Base-by-base conservation (phyloP, 169 alveolate genomes). In the Plasmodium sp. region DNA sequence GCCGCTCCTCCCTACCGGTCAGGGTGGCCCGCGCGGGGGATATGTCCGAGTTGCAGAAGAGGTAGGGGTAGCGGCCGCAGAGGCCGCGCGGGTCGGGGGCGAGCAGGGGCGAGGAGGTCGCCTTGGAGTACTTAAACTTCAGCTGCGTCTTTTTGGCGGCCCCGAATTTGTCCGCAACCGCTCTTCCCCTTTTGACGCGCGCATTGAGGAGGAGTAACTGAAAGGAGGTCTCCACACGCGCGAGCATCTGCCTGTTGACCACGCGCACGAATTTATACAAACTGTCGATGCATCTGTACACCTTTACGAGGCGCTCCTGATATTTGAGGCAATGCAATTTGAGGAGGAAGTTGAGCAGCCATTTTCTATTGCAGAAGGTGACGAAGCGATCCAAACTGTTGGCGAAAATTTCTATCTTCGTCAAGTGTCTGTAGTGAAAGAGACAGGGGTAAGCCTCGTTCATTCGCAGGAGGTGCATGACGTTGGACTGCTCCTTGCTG, bases 31-130 rank as follows among this genome's bases (percentile, higher is more conserved):
- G 82, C n/a, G 31, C 93, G 7, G 93, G 93, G 31, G 84, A 85
- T 48, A 85, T 85, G 14, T 75, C 85, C 43, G 84, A 74, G 73
- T 85, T 73, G 81, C 79, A 85, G n/a, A 85, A 51, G 6, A 85
- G 22, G 39, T 62, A 74, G 3, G 93, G 93, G 62, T 85, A 85
- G 10, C 67, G 33, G 27, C 18, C 75, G 33, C 34, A 74, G 3
- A 85, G 81, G 79, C 62, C 51, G n/a, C 22, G 48, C 10, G 85
- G 33, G 7, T 85, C 73, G 10, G 85, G 34, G 7, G 83, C 7
- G 1, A 34, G 31, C 27, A n/a, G 10, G 7, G 77, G 33, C 36
- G 84, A 27, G 22, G 85, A 85, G 71, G 48, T 16, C 45, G 83
- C 39, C 48, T 84, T 84, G 18, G 71, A 67, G 34, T 84, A 48